Evolutionary conservation across 1,139 yeast species (phyloP).

Genomic region (Sugiyamaella paludigena): DNA sequence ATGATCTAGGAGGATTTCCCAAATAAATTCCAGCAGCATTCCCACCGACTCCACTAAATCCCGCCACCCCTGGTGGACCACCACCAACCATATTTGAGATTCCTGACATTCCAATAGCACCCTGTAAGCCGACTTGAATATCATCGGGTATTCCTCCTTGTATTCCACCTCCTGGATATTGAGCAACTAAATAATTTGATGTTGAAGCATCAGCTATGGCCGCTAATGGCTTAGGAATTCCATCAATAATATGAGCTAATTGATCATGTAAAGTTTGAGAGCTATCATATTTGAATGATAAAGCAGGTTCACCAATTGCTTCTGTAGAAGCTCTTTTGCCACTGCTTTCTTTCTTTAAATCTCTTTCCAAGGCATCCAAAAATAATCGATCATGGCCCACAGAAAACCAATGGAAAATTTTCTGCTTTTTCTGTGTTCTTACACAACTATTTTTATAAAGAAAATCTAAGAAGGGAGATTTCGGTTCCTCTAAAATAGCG

Average conservation of each 20-base stretch:
- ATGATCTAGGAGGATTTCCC: too few species aligned
- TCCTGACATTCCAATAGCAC: too few species aligned
- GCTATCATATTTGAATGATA: conserved; percentile 41
- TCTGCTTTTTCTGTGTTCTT: conserved; percentile 94
- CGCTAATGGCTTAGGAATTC: conserved; percentile 34
- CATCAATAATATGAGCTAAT: conserved; percentile 33
- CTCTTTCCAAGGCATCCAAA: conserved; percentile 92
- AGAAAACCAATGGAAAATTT: conserved; percentile 95
- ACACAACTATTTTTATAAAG: conserved; percentile 83
- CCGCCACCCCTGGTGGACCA: too few species aligned
- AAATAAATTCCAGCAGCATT: background rate
- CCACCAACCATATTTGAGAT: too few species aligned
- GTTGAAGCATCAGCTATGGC: conserved; percentile 37
- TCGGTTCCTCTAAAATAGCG: conserved; percentile 85
- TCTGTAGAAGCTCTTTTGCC: conserved; percentile 40
- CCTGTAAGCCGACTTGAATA: too few species aligned
- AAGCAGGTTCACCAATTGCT: conserved; percentile 44
- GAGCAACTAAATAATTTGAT: conserved; percentile 15
- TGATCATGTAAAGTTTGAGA: conserved; percentile 41
- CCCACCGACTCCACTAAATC: background rate
- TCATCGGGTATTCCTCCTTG: too few species aligned
- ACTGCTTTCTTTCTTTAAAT: conserved; percentile 67
- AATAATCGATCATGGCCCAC: conserved; percentile 92
- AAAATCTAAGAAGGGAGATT: conserved; percentile 81
- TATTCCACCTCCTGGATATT: conserved; percentile 8